A percentile compares a stretch with the other conserved stretches of the same genome.
Conservation (phyloP, 768 basidiomycete genomes). For the Mrakia frigida region DNA sequence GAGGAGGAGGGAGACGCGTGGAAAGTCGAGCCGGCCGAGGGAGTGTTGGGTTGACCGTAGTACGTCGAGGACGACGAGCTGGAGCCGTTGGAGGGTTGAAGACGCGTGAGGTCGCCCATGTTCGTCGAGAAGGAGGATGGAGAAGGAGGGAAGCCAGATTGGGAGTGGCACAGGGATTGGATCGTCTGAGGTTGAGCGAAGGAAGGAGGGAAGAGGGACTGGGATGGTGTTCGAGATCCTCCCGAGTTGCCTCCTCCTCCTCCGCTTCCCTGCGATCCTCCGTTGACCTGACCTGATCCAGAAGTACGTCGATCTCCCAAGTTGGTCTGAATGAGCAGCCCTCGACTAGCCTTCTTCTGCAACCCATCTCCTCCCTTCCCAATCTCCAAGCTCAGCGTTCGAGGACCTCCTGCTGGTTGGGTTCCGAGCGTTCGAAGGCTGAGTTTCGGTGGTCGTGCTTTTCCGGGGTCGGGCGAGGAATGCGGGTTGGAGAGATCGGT, state of each 20-base stretch:
- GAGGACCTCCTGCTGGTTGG: neutral
- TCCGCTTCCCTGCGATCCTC: neutral
- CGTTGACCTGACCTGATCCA: constrained; percentile 7
- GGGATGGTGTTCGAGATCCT: constrained; percentile 4
- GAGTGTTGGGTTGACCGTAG: neutral
- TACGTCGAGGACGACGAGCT: neutral
- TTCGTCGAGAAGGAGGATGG: neutral
- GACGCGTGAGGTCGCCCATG: constrained; percentile 7
- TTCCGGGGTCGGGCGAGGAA: neutral
- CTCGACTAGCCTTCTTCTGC: constrained; percentile 12
- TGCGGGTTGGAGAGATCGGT: neutral
- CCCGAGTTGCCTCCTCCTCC: neutral
- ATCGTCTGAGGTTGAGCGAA: neutral
- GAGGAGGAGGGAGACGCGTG: constrained; percentile 11
- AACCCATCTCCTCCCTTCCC: neutral
- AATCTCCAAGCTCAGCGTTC: neutral
- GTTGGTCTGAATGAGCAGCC: constrained; percentile 21
- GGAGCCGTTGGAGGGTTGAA: neutral
- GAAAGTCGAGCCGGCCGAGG: constrained; percentile 1
- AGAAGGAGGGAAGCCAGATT: neutral
- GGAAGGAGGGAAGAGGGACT: neutral
- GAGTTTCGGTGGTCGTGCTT: constrained; percentile 6
- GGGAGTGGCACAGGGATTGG: constrained; percentile 1
- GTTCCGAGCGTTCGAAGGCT: constrained; percentile 3
- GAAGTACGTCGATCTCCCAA: constrained; percentile 1